Evolutionary conservation across 1,284 basidiomycete genomes (phyloP), one percentile per base, ranked within the genome.

Genomic region (Ceratobasidium sp.): DNA sequence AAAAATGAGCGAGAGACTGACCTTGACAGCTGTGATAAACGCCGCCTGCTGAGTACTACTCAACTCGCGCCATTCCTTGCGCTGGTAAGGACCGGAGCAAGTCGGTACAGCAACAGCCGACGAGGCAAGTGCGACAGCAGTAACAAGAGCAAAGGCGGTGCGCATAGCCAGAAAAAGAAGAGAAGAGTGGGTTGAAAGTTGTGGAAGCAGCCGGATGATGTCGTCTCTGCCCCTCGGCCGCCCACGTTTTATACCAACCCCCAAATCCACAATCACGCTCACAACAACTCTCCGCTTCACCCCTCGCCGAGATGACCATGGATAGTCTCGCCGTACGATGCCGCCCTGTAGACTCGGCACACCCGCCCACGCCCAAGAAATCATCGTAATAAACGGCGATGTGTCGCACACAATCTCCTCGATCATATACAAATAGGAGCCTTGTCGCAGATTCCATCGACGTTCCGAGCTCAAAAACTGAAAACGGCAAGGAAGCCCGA

Each of bases 61-160:
- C n/a, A 78, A 48, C 10, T 74, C 33, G 14, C 77, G 54, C 77
- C 77, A 78, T 66, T 78, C 77, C 48, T 77, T 78, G 16, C 77
- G 77, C 2, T 50, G 33, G 46, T 33, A 41, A 41, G 70, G 74
- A 20, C n/a, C 65, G 16, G 35, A 33, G 46, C 77, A 78, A 8
- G 12, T 38, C 48, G 65, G 46, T 35, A 16, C 33, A 6, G 67
- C 67, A 41, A 57, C 12, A 23, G 67, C 35, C 20, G n/a, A 30
- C 20, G 67, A 55, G 20, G 67, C 67, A 23, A 69, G 18, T 8
- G 12, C 52, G 23, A 57, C 16, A 20, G 33, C 38, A 35, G 67
- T 27, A 18, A 27, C 52, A 23, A 69, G 14, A 57, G 67, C 38
- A 27, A 69, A 55, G 23, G 35, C 20, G n/a, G 35, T 33, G 20